A percentile compares a stretch with the other conserved stretches of the same genome.
These are phyloP conservation scores for Phytophthora constricta DNA, from an alignment of 352 stramenopile species.

Conservation along the genomic window DNA sequence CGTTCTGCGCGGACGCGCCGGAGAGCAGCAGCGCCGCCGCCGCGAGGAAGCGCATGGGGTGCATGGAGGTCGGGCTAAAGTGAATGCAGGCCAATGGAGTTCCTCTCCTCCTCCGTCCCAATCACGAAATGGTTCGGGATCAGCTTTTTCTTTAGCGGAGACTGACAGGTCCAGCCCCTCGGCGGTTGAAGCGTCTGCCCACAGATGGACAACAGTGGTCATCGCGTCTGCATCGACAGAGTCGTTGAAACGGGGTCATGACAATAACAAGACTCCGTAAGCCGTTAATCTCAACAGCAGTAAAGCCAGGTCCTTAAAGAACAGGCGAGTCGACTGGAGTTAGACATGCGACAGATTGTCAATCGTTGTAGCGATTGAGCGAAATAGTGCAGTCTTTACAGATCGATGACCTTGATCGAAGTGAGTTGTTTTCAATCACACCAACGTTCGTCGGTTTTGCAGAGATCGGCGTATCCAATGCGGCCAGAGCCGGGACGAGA, in stretches of 20 bases:
- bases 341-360: not conserved
- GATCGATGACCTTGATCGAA: not conserved
- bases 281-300: not conserved
- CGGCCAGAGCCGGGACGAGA: not conserved
- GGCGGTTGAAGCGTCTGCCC: not conserved
- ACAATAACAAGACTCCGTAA: not conserved
- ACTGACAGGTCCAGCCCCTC: not conserved
- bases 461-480: not conserved
- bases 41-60: constrained; percentile 26
- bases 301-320: not conserved
- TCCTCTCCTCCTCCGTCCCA: too few relatives aligned
- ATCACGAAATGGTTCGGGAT: constrained; percentile 28
- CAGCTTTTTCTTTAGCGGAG: constrained; percentile 18
- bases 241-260: not conserved
- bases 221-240: not conserved
- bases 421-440: not conserved
- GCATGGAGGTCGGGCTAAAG: too few relatives aligned
- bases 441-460: constrained; percentile 6
- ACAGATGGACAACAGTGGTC: not conserved
- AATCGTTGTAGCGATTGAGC: not conserved
- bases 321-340: not conserved
- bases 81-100: too few relatives aligned
- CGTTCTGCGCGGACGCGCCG: not conserved
- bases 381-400: not conserved
- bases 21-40: constrained; percentile 12